A percentile compares a stretch with the other conserved stretches of the same genome.
These are phyloP conservation scores for Suhomyces terraborum DNA, from an alignment of 1,139 yeast species.

Conservation along the genomic window DNA sequence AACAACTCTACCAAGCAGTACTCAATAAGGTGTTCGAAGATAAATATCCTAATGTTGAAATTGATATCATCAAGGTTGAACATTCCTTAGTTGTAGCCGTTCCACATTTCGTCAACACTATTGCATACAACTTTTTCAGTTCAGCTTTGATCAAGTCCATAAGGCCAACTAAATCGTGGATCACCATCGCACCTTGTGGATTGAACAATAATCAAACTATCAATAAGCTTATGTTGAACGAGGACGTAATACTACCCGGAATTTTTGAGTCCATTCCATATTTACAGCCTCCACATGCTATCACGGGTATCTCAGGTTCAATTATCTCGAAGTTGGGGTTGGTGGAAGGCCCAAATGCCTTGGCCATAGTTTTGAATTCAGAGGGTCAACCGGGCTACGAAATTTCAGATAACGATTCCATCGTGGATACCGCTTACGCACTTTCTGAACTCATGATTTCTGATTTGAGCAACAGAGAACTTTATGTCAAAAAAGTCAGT, in stretches of 20 bases:
- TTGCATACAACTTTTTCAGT: conserved; percentile 37
- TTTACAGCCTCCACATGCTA: conserved; percentile 55
- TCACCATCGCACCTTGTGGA: conserved; percentile 38
- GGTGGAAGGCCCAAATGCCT: conserved; percentile 12
- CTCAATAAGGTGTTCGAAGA: conserved; percentile 23
- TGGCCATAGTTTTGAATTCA: conserved; percentile 45
- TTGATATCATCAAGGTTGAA: conserved; percentile 28
- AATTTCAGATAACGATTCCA: conserved; percentile 38
- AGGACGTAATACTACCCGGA: conserved; percentile 17
- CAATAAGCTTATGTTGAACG: conserved; percentile 28
- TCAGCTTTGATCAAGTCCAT: conserved; percentile 20
- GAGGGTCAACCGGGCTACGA: conserved; percentile 64
- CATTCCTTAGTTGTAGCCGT: conserved; percentile 24
- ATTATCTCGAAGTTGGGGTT: conserved; percentile 33
- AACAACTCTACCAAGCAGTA: conserved; percentile 50
- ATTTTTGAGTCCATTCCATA: conserved; percentile 28
- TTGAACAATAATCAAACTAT: conserved; percentile 35
- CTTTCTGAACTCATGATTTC: conserved; percentile 20
- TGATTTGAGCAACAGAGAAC: conserved; percentile 17
- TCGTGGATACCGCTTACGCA: conserved; percentile 36
- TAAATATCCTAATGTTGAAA: conserved; percentile 25
- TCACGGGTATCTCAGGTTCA: conserved; percentile 55
- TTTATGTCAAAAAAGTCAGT: conserved; percentile 30
- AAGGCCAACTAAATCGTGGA: conserved; percentile 25
- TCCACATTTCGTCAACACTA: conserved; percentile 36